Evolutionary conservation across 164 flowering plant species (phyloP), one percentile per base, ranked within the genome.

Genomic region (Vitis labrusca): DNA sequence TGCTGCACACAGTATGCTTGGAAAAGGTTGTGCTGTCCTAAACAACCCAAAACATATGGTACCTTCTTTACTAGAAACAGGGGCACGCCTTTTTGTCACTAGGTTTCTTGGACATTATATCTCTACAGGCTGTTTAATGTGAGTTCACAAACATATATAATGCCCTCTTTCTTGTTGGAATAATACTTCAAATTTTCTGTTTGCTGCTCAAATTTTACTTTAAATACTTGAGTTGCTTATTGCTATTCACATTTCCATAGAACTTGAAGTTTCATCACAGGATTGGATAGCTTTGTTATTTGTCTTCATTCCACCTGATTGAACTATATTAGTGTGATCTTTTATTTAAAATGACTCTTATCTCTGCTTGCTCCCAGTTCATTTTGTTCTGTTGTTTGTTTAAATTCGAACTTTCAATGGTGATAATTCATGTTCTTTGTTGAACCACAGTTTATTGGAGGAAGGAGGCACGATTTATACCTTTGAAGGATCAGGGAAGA

Each of bases 381-480:
- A 32, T 32, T 3, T 3, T 32, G 6, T 32, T 32, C 44, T 32
- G 44, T 32, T 32, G 3, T 32, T 7, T 7, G 6, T 32, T 32
- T 32, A 32, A 17, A 32, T 32, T 32, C 44, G 6, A 32, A 3
- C 44, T 32, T 32, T 32, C 44, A 32, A 32, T 32, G 44, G 44
- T 32, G 44, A 2, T 32, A 37, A 37, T 37, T 56, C 17, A 10
- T 51, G 17, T 68, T 17, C 52, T 4, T 74, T 78, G 9, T 59
- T 44, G 7, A 61, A 16, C 56, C 29, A 48, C 84, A 95, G 99
- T n/a, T 83, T 95, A 69, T 48, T 92, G 67, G 99, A 95, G 77
- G 97, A 95, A 52, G 98, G 99, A 47, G 99, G 99, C 13, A 88
- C 90, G 17, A 70, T 90, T 44, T 85, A 83, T 70, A 83, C 84